Evolutionary conservation across 768 basidiomycete species (phyloP).

Genomic region (Trametes villosa): DNA sequence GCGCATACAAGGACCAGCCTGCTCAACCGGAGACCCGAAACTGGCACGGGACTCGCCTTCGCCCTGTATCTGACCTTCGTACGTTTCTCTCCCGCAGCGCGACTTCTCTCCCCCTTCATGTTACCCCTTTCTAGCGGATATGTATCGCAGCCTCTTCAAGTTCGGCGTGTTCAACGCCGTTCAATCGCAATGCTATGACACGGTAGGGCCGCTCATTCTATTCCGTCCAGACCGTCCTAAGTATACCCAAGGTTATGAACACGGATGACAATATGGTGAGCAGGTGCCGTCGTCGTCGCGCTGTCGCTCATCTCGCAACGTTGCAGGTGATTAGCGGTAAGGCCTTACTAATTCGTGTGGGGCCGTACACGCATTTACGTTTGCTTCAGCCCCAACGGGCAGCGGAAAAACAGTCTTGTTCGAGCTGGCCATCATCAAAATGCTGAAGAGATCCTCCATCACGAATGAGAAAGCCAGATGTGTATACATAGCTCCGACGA

Average conservation of each 20-base stretch:
- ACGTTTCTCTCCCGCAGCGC: constrained; percentile 30
- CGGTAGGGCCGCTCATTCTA: constrained; percentile 47
- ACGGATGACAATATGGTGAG: constrained; percentile 69
- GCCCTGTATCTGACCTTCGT: constrained; percentile 78
- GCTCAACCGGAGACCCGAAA: constrained; percentile 34
- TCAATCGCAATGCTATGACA: constrained; percentile 82
- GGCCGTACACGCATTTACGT: constrained; percentile 7
- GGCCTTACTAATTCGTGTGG: constrained; percentile 9
- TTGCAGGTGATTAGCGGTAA: constrained; percentile 82
- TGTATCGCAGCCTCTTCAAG: constrained; percentile 81
- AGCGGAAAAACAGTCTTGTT: constrained; percentile 97
- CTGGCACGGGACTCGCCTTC: constrained; percentile 54
- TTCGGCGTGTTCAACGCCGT: constrained; percentile 92
- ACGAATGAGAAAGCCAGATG: constrained; percentile 56
- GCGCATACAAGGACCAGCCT: neutral
- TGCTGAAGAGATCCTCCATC: constrained; percentile 53
- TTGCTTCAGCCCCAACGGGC: constrained; percentile 83
- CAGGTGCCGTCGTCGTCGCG: neutral
- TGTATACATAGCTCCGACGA: constrained; percentile 93
- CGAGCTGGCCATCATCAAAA: constrained; percentile 84
- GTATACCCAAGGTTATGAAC: constrained; percentile 52
- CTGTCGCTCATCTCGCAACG: neutral
- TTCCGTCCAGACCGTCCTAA: neutral
- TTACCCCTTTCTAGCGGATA: constrained; percentile 60
- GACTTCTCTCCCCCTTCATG: neutral